A percentile compares a stretch with the other conserved stretches of the same genome.
Conservation (phyloP, 2,329 filamentous ascomycete genomes). For the Apiospora pterosperma region DNA sequence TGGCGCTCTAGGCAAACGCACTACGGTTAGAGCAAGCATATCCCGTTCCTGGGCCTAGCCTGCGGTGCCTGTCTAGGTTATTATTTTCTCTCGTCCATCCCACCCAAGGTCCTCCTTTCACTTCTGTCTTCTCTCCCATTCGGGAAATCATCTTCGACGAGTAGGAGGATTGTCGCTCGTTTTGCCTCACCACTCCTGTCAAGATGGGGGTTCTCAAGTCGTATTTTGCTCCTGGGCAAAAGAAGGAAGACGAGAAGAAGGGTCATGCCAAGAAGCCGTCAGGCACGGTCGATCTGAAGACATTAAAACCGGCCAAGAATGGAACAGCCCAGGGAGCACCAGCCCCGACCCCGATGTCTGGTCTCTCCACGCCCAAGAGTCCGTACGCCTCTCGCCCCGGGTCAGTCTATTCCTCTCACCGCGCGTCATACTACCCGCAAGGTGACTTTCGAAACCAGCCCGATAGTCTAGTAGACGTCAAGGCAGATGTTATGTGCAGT, state of each 20-base stretch:
- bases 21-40: neutral
- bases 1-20: neutral
- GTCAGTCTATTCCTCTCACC: conserved; percentile 14
- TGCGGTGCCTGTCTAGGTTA: neutral
- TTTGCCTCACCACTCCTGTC: conserved; percentile 9
- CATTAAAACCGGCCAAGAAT: conserved; percentile 7
- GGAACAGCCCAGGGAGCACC: neutral
- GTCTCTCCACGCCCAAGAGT: conserved; percentile 15
- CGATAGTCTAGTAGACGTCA: conserved; percentile 49
- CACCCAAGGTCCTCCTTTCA: neutral
- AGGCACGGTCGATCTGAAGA: conserved; percentile 7
- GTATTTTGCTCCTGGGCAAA: conserved; percentile 28
- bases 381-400: conserved; percentile 18
- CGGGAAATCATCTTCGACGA: conserved; percentile 2
- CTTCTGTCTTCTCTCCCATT: neutral
- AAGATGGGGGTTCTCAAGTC: conserved; percentile 30
- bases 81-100: conserved; percentile 3
- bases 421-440: conserved; percentile 31
- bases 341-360: conserved; percentile 15
- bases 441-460: conserved; percentile 39
- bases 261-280: conserved; percentile 10
- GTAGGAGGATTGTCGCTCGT: conserved; percentile 11
- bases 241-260: conserved; percentile 15
- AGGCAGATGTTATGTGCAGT: conserved; percentile 60
- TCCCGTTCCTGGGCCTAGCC: neutral